These are phyloP conservation scores for Venturia carpophila DNA, from an alignment of 2,329 filamentous ascomycete genomes.

Conservation along the genomic window DNA sequence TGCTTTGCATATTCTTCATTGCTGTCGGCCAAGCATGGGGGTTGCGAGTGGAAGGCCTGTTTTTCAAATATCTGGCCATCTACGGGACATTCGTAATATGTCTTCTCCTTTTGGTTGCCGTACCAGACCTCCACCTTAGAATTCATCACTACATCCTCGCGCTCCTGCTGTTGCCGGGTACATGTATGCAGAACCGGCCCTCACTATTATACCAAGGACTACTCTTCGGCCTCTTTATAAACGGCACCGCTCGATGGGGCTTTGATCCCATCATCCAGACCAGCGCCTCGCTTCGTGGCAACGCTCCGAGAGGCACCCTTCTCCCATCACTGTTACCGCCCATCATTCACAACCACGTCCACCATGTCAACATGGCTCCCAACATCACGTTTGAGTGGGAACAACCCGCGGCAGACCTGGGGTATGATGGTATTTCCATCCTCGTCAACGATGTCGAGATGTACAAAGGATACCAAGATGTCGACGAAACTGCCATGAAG, in stretches of 20 bases:
- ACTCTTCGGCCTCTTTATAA: conserved; percentile 84
- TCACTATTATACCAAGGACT: conserved; percentile 83
- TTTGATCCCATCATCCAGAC: conserved; percentile 88
- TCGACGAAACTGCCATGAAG: conserved; percentile 35
- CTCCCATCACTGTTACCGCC: conserved; percentile 44
- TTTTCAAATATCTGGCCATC: conserved; percentile 68
- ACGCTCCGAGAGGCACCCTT: conserved; percentile 46
- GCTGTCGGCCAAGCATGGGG: conserved; percentile 71
- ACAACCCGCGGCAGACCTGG: conserved; percentile 15
- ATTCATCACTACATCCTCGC: conserved; percentile 95
- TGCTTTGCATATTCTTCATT: conserved; percentile 61
- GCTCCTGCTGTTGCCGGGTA: conserved; percentile 78
- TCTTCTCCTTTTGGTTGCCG: conserved; percentile 61
- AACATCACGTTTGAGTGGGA: conserved; percentile 58
- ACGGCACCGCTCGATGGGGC: conserved; percentile 88
- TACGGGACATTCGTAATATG: conserved; percentile 60
- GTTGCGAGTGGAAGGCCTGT: conserved; percentile 75
- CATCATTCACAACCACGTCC: conserved; percentile 37
- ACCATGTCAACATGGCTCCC: conserved; percentile 33
- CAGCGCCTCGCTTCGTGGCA: conserved; percentile 56
- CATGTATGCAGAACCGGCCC: conserved; percentile 77
- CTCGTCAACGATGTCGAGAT: conserved; percentile 81
- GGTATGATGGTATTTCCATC: conserved; percentile 67
- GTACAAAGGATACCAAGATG: conserved; percentile 61
- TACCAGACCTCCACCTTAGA: conserved; percentile 73